Evolutionary conservation across 2,329 filamentous ascomycete species (phyloP).

Genomic region (Stylonectria norvegica): DNA sequence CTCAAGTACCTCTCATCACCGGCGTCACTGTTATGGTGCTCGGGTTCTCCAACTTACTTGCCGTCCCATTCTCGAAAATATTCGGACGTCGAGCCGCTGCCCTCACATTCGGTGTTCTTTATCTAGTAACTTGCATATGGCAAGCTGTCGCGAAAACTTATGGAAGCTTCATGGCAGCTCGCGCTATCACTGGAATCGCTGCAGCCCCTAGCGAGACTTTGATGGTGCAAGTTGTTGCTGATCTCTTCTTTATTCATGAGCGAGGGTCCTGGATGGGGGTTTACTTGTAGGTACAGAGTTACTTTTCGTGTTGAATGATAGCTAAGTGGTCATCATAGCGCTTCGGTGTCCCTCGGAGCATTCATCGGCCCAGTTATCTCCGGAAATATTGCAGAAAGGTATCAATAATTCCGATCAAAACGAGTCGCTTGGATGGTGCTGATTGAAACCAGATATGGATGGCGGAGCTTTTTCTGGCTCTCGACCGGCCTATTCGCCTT

Average conservation of each 20-base stretch:
- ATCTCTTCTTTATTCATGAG: background rate
- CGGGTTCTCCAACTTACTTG: background rate
- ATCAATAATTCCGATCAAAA: background rate
- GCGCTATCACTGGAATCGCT: background rate
- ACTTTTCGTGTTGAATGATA: background rate
- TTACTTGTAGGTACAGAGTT: background rate
- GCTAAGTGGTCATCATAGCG: background rate
- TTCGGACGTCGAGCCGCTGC: background rate
- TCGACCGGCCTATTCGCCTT: background rate
- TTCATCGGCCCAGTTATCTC: background rate
- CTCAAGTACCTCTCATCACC: background rate
- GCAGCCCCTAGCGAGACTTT: background rate
- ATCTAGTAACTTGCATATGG: background rate
- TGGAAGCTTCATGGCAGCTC: background rate
- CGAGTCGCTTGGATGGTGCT: background rate
- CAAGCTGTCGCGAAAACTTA: background rate
- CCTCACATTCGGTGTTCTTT: background rate
- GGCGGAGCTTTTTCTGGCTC: conserved; percentile 6
- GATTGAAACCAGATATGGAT: background rate
- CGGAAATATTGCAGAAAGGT: background rate
- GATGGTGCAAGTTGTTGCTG: background rate
- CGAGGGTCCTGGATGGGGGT: background rate
- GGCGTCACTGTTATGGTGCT: background rate
- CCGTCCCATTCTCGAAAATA: background rate
- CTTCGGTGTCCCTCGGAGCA: background rate